These are phyloP conservation scores for Chaetothyriales sp. DNA, from an alignment of 2,329 filamentous ascomycete genomes.

Conservation along the genomic window DNA sequence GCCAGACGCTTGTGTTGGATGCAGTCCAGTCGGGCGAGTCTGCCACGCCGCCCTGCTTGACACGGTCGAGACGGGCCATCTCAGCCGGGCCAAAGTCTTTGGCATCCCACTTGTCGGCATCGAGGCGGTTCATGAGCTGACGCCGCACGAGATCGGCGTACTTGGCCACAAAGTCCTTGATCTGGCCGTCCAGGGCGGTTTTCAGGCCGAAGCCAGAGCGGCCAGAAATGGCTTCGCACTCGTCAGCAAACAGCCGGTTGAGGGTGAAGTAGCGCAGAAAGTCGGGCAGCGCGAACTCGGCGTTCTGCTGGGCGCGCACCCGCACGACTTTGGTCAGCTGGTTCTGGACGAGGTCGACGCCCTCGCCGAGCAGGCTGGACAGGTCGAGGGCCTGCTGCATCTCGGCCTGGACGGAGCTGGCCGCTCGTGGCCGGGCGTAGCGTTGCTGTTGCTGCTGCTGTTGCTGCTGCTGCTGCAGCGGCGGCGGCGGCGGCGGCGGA, in stretches of 20 bases:
- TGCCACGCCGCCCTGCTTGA: conserved; percentile 45
- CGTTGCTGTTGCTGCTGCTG: not conserved
- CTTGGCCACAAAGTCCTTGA: conserved; percentile 46
- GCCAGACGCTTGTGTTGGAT: conserved; percentile 36
- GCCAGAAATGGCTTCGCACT: conserved; percentile 53
- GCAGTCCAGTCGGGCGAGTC: conserved; percentile 44
- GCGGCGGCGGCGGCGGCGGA: no score
- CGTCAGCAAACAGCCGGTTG: conserved; percentile 51
- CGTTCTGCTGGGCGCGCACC: conserved; percentile 48
- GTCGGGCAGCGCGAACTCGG: conserved; percentile 40
- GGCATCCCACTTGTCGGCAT: conserved; percentile 51
- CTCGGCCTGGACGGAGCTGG: conserved; percentile 38
- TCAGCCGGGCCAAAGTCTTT: conserved; percentile 47
- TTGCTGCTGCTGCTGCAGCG: no score
- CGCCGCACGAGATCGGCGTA: conserved; percentile 46
- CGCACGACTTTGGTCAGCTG: conserved; percentile 52
- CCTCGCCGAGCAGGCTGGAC: conserved; percentile 51
- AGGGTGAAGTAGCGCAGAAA: conserved; percentile 51
- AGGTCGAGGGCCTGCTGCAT: conserved; percentile 51
- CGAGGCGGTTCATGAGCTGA: conserved; percentile 43
- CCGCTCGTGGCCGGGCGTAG: conserved; percentile 8
- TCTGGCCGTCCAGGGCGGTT: conserved; percentile 48
- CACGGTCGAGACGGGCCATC: conserved; percentile 36
- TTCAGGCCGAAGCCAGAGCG: conserved; percentile 47
- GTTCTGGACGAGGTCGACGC: conserved; percentile 52